Percentiles rank a stretch among this genome's conserved stretches.
These are phyloP conservation scores for Debaryomyces sp. DNA, from an alignment of 1,139 yeast species.

Conservation along the genomic window DNA sequence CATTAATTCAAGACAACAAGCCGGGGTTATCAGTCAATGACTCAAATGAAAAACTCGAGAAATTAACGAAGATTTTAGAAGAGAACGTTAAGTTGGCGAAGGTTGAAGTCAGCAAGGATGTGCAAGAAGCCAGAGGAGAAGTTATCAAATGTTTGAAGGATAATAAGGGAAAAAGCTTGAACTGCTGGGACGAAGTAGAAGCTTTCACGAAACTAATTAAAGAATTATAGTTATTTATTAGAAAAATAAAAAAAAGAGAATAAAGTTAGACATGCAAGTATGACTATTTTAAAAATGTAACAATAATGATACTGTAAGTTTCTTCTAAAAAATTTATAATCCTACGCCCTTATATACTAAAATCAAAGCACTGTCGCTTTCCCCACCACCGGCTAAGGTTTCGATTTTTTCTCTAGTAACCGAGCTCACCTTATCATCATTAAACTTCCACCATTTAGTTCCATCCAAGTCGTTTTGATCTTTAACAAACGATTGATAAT, in stretches of 20 bases:
- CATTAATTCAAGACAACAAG: conserved; percentile 36
- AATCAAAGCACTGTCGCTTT: conserved; percentile 92
- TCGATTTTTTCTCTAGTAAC: conserved; percentile 82
- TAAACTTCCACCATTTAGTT: conserved; percentile 89
- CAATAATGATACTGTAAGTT: neutral
- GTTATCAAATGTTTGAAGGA: conserved; percentile 68
- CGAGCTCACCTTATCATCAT: conserved; percentile 85
- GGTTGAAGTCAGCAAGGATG: conserved; percentile 33
- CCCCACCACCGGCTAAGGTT: conserved; percentile 94
- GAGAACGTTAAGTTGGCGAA: conserved; percentile 51
- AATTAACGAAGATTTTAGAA: conserved; percentile 49
- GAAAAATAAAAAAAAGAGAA: conserved; percentile 2
- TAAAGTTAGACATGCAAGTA: conserved; percentile 5
- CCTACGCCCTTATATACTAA: conserved; percentile 84
- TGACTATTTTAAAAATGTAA: conserved; percentile 2
- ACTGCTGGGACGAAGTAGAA: conserved; percentile 88
- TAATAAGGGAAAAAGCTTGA: conserved; percentile 74
- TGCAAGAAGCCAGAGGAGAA: conserved; percentile 51
- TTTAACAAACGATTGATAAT: conserved; percentile 86
- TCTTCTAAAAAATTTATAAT: conserved; percentile 25
- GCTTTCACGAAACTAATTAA: conserved; percentile 60
- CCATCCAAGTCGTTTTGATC: conserved; percentile 67
- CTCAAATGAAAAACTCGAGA: conserved; percentile 41
- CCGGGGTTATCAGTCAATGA: conserved; percentile 34
- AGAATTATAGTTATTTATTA: conserved; percentile 25